A percentile compares a stretch with the other conserved stretches of the same genome.
These are phyloP conservation scores for Aspergillus haitiensis DNA, from an alignment of 495 filamentous ascomycete genomes.

Conservation along the genomic window DNA sequence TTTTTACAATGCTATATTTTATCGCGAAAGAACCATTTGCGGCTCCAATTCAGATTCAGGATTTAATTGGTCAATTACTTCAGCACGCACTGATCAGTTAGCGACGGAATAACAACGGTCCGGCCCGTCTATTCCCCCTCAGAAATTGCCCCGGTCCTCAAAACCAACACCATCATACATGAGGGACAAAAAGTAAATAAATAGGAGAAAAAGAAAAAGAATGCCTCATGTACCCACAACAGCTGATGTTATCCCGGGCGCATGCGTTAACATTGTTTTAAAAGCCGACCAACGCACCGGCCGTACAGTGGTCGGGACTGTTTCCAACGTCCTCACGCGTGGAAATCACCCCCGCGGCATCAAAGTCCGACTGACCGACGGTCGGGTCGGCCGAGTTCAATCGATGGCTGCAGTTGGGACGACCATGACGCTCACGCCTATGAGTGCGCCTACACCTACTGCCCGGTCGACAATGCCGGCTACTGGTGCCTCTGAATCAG, in stretches of 20 bases:
- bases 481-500: background rate
- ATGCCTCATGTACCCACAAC: slow-evolving; percentile 24
- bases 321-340: slow-evolving; percentile 62
- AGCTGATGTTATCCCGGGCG: slow-evolving; percentile 41
- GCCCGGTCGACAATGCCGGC: background rate
- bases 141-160: too few species aligned
- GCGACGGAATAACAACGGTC: too few species aligned
- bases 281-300: slow-evolving; percentile 73
- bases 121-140: too few species aligned
- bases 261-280: slow-evolving; percentile 64
- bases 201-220: background rate
- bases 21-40: too few species aligned
- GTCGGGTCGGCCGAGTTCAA: slow-evolving; percentile 69
- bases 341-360: slow-evolving; percentile 74
- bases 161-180: too few species aligned
- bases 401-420: slow-evolving; percentile 13
- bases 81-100: too few species aligned
- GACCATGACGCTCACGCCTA: too few species aligned
- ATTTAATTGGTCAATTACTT: too few species aligned
- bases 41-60: too few species aligned
- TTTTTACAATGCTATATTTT: too few species aligned
- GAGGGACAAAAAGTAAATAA: too few species aligned
- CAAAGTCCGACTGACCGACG: slow-evolving; percentile 69
- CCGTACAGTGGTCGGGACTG: slow-evolving; percentile 59
- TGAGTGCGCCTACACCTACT: background rate